Percentiles rank a stretch among this genome's conserved stretches.
These are phyloP conservation scores for Didymella lethalis DNA, from an alignment of 2,329 filamentous ascomycete genomes.

Conservation along the genomic window DNA sequence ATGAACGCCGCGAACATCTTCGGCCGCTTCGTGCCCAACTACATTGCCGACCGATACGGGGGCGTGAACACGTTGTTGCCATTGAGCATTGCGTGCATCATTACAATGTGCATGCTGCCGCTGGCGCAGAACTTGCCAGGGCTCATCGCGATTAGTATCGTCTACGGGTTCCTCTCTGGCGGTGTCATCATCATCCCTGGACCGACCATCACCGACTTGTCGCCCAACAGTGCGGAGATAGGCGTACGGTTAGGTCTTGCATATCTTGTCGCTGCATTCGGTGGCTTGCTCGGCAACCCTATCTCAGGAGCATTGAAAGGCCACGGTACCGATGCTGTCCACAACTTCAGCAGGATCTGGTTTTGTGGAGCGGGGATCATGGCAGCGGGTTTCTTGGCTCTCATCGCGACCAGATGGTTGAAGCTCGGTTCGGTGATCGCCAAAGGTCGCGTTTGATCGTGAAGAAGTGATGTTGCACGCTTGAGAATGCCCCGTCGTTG, in stretches of 20 bases:
- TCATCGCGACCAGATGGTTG: constrained; percentile 28
- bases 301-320: not conserved
- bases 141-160: not conserved
- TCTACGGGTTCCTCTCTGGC: not conserved
- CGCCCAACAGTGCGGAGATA: not conserved
- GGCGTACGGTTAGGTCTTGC: not conserved
- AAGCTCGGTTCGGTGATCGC: constrained; percentile 21
- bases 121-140: not conserved
- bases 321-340: not conserved
- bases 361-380: constrained; percentile 10
- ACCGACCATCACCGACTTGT: not conserved
- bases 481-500: not conserved
- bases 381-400: constrained; percentile 8
- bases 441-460: not conserved
- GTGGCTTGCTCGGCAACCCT: not conserved
- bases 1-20: not conserved
- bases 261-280: not conserved
- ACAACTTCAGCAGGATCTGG: not conserved
- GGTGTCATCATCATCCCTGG: not conserved
- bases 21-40: not conserved
- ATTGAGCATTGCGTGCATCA: not conserved
- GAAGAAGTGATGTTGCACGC: not conserved
- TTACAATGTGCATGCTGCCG: not conserved
- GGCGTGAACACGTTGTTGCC: not conserved
- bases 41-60: not conserved